Evolutionary conservation across 768 basidiomycete species (phyloP).

Genomic region (Pisolithus albus): DNA sequence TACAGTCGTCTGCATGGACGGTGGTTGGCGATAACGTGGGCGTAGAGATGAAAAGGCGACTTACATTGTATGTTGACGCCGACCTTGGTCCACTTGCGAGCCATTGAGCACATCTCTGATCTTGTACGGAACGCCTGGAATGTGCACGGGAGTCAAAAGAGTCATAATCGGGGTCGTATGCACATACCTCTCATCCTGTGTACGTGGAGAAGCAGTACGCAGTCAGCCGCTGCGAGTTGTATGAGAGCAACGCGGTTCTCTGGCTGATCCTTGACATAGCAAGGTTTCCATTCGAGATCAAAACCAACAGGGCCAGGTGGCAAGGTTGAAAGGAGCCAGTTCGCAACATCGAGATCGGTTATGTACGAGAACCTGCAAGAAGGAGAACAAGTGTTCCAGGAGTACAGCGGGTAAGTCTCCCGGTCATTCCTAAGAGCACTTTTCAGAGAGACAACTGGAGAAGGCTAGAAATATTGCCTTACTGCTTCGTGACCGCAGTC

Average conservation of each 20-base stretch:
- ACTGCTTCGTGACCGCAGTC: neutral
- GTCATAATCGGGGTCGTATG: conserved; percentile 46
- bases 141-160: neutral
- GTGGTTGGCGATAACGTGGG: neutral
- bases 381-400: neutral
- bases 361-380: conserved; percentile 21
- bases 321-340: conserved; percentile 14
- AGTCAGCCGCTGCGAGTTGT: too few relatives aligned
- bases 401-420: neutral
- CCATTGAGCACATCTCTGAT: conserved; percentile 49
- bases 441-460: too few relatives aligned
- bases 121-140: conserved; percentile 45
- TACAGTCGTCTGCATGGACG: conserved; percentile 48
- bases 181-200: conserved; percentile 17
- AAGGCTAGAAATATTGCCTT: neutral
- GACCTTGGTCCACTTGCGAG: conserved; percentile 50
- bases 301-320: conserved; percentile 44
- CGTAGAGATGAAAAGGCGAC: conserved; percentile 6
- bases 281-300: conserved; percentile 79
- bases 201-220: too few relatives aligned
- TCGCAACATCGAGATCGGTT: conserved; percentile 28
- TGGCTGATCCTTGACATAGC: conserved; percentile 39
- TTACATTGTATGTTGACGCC: conserved; percentile 72
- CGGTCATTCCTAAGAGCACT: neutral
- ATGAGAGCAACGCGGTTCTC: conserved; percentile 58